A percentile compares a stretch with the other conserved stretches of the same genome.
Conservation (phyloP, 1,139 yeast species). For the Candida sanyaensis region DNA sequence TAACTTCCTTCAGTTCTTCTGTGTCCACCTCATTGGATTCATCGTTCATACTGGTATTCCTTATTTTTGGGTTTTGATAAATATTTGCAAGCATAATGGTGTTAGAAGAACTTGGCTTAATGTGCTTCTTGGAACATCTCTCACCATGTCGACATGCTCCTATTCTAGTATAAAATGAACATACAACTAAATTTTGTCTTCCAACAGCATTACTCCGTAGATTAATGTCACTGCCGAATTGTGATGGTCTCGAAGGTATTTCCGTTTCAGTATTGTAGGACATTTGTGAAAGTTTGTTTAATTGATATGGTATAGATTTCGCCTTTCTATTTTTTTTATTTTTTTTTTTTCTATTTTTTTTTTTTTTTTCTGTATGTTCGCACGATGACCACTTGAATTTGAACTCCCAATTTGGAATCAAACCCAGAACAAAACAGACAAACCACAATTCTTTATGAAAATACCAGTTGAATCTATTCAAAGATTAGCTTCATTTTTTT, state of each 20-base stretch:
- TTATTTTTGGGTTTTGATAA: conserved; percentile 63
- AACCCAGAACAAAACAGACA: too few species aligned
- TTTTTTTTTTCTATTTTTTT: too few species aligned
- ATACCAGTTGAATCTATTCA: too few species aligned
- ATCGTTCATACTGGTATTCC: conserved; percentile 8
- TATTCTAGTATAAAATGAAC: conserved; percentile 72
- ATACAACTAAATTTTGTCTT: conserved; percentile 13
- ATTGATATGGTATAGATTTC: too few species aligned
- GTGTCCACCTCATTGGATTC: not conserved
- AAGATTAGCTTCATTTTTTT: too few species aligned
- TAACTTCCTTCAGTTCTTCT: not conserved
- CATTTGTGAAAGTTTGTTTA: too few species aligned
- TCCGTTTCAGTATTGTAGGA: not conserved
- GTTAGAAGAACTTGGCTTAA: conserved; percentile 65
- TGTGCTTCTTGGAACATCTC: conserved; percentile 78
- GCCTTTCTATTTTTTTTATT: too few species aligned
- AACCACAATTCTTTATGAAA: too few species aligned
- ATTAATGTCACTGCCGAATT: not conserved
- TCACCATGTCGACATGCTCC: conserved; percentile 97
- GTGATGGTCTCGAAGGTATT: not conserved
- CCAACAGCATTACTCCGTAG: not conserved
- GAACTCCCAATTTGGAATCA: too few species aligned
- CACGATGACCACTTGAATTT: too few species aligned
- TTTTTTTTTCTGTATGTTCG: too few species aligned
- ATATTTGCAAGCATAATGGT: conserved; percentile 71